These are phyloP conservation scores for Cystofilobasidium ferigula DNA, from an alignment of 768 basidiomycete species.

Conservation along the genomic window DNA sequence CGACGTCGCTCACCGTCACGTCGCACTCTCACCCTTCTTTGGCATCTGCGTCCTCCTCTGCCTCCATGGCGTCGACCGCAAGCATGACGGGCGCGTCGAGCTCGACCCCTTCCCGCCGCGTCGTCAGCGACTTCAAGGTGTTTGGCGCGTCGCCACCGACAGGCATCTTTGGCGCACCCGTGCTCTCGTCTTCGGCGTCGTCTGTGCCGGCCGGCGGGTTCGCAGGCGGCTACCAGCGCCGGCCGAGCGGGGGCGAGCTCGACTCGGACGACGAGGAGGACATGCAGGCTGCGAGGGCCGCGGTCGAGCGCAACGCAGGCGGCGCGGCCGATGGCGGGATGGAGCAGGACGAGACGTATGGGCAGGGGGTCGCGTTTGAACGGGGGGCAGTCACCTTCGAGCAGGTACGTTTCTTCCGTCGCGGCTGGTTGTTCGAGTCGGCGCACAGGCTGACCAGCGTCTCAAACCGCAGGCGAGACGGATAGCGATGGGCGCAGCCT, in stretches of 20 bases:
- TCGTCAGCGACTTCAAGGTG: conserved; percentile 18
- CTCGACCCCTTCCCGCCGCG: conserved; percentile 10
- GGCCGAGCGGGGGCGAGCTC: conserved; percentile 12
- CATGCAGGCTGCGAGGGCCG: not conserved
- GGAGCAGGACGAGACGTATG: conserved; percentile 10
- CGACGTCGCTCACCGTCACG: not conserved
- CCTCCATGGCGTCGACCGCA: too few relatives aligned
- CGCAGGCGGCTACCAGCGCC: not conserved
- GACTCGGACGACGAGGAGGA: conserved; percentile 14
- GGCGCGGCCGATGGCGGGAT: conserved; percentile 11
- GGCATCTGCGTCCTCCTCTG: not conserved
- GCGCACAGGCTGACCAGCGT: not conserved
- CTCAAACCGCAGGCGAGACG: conserved; percentile 7
- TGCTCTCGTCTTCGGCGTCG: not conserved
- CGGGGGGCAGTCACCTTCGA: conserved; percentile 22
- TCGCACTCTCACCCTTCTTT: not conserved
- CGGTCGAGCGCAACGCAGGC: not conserved
- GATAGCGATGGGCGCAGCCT: conserved; percentile 24
- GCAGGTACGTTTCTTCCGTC: conserved; percentile 8
- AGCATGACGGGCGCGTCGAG: not conserved
- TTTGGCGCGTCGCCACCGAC: conserved; percentile 19
- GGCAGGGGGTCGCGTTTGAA: conserved; percentile 21
- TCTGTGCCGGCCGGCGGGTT: not conserved
- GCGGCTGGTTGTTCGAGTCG: not conserved
- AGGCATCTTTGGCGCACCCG: conserved; percentile 7